Percentiles rank a stretch among this genome's conserved stretches.
Conservation (phyloP, 1,139 yeast genomes). For the Taiozyma sp. region DNA sequence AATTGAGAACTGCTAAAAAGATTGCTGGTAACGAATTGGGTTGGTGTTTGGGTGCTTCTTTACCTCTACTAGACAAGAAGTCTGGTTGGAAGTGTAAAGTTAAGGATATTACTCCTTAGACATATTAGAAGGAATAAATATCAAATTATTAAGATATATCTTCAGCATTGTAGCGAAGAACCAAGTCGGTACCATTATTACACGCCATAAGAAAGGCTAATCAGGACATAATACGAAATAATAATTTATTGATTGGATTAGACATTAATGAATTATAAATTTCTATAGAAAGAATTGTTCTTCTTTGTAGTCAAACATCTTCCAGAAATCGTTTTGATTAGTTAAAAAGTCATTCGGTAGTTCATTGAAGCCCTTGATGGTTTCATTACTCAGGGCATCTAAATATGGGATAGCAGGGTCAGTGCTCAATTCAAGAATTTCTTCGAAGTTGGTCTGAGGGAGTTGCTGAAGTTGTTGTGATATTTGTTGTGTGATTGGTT, state of each 20-base stretch:
- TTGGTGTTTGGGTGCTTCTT: constrained; percentile 98
- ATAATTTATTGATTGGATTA: background rate
- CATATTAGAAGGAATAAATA: background rate
- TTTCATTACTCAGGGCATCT: constrained; percentile 21
- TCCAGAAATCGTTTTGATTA: constrained; percentile 22
- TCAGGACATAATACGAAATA: background rate
- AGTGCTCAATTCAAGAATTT: constrained; percentile 3
- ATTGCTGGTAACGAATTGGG: constrained; percentile 88
- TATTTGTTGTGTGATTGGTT: constrained; percentile 5
- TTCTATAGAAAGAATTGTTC: constrained; percentile 19
- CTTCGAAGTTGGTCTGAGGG: background rate
- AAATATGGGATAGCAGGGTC: constrained; percentile 14
- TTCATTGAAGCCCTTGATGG: constrained; percentile 21
- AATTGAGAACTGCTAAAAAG: constrained; percentile 84
- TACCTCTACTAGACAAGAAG: constrained; percentile 69
- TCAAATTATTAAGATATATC: too few species aligned
- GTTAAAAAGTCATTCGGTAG: constrained; percentile 12
- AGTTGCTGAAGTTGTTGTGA: background rate
- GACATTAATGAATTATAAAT: background rate
- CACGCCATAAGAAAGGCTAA: too few species aligned
- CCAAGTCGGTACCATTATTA: too few species aligned
- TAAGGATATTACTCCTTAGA: constrained; percentile 10
- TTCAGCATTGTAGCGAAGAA: too few species aligned
- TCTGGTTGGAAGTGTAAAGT: constrained; percentile 67
- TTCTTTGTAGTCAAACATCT: constrained; percentile 22